Percentiles rank a stretch among this genome's conserved stretches.
phyloP scores from a whole-genome alignment of 1,139 yeast genomes.

The Nadsonia starkeyi-henricii region DNA sequence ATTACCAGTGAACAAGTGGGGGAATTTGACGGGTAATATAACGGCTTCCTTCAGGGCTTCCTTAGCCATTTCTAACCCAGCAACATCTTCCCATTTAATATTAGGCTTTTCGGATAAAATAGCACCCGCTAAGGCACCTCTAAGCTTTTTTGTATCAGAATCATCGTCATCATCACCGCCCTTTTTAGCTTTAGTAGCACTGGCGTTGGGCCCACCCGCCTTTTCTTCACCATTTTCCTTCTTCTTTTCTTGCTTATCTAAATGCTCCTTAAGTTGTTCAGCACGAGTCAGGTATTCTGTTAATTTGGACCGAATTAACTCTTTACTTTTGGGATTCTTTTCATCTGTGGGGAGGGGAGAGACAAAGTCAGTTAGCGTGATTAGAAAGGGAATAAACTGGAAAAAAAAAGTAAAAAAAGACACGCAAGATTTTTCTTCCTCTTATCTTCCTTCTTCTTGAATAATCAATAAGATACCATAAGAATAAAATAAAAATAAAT shows the following conservation, averaged over 20 bases:
- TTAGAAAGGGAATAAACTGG: background rate
- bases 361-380: background rate
- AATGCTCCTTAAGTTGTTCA: conserved; percentile 82
- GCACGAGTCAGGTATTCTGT: conserved; percentile 89
- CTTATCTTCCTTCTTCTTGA: too few relatives aligned
- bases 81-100: conserved; percentile 90
- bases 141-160: conserved; percentile 70
- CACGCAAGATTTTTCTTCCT: too few relatives aligned
- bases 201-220: conserved; percentile 30
- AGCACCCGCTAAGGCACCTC: conserved; percentile 89
- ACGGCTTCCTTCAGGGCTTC: conserved; percentile 97
- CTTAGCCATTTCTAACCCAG: conserved; percentile 90
- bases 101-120: conserved; percentile 87
- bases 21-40: conserved; percentile 84
- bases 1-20: conserved; percentile 87
- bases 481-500: background rate
- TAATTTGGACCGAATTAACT: conserved; percentile 74
- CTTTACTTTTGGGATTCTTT: conserved; percentile 80
- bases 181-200: conserved; percentile 42
- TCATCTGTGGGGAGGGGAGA: conserved; percentile 34
- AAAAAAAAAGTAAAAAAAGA: background rate
- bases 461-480: too few relatives aligned
- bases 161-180: conserved; percentile 55
- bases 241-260: conserved; percentile 45
- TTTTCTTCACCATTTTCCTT: conserved; percentile 15